Conservation (phyloP, 176 grass and related monocot genomes). For the Avena insularis region DNA sequence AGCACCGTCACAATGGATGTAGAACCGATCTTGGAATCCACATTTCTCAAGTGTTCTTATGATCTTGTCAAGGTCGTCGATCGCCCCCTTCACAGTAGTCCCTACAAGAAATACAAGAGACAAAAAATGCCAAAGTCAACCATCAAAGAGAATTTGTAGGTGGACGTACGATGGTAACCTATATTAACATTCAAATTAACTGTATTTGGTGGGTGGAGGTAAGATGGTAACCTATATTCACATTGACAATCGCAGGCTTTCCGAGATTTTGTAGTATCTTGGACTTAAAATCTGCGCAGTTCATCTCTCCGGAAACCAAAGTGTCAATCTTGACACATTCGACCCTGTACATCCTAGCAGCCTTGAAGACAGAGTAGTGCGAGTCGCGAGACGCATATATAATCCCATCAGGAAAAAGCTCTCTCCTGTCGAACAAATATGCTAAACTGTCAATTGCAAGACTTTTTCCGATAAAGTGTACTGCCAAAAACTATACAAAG, state of each 20-base stretch:
- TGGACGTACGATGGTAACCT: slow-evolving; percentile 15
- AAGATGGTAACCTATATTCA: slow-evolving; percentile 50
- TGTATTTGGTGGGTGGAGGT: not conserved
- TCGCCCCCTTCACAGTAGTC: slow-evolving; percentile 49
- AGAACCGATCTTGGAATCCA: slow-evolving; percentile 44
- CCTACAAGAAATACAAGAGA: not conserved
- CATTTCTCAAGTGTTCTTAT: slow-evolving; percentile 45
- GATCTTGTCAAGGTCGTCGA: slow-evolving; percentile 49
- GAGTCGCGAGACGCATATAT: slow-evolving; percentile 50
- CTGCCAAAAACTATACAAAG: not conserved
- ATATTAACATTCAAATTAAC: slow-evolving; percentile 47
- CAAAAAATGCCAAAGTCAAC: not conserved
- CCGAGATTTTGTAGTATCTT: slow-evolving; percentile 31
- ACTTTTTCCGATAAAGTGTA: not conserved
- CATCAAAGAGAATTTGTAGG: not conserved
- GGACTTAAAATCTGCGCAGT: slow-evolving; percentile 40
- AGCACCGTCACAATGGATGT: slow-evolving; percentile 56
- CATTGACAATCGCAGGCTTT: slow-evolving; percentile 50
- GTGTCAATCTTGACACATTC: slow-evolving; percentile 43
- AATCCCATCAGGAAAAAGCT: slow-evolving; percentile 50
- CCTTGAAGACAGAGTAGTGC: slow-evolving; percentile 65
- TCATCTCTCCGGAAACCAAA: slow-evolving; percentile 48
- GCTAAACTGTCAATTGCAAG: not conserved
- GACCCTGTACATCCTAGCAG: slow-evolving; percentile 57
- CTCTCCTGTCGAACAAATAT: slow-evolving; percentile 23